Evolutionary conservation across 768 basidiomycete species (phyloP).

Genomic region (Boletus reticuloceps): DNA sequence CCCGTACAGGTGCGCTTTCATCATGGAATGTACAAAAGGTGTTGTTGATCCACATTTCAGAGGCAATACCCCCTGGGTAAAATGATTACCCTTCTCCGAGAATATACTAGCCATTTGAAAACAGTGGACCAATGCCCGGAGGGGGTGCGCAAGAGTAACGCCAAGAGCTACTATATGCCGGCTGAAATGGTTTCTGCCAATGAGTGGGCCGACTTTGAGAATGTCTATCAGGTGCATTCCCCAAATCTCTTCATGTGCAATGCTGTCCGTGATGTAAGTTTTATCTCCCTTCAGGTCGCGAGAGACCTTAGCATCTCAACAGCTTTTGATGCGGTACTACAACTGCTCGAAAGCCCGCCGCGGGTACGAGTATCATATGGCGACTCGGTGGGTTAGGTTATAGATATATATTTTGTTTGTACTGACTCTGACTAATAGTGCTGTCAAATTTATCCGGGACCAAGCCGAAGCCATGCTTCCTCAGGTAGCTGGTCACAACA

Average conservation of each 20-base stretch:
- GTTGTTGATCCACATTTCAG: slow-evolving; percentile 15
- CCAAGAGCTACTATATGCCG: slow-evolving; percentile 60
- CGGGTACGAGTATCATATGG: slow-evolving; percentile 87
- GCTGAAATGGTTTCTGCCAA: slow-evolving; percentile 62
- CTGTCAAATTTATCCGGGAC: slow-evolving; percentile 85
- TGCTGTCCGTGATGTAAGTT: slow-evolving; percentile 72
- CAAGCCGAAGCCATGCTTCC: slow-evolving; percentile 53
- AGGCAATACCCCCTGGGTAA: slow-evolving; percentile 31
- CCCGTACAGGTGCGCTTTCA: slow-evolving; percentile 14
- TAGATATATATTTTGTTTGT: slow-evolving; percentile 1
- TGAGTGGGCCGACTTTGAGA: slow-evolving; percentile 82
- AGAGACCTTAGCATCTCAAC: slow-evolving; percentile 13
- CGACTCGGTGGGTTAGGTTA: slow-evolving; percentile 59
- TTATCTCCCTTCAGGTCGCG: neutral
- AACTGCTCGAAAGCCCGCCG: slow-evolving; percentile 73
- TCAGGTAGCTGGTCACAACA: slow-evolving; percentile 12
- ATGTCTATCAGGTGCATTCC: slow-evolving; percentile 88
- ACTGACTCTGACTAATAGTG: slow-evolving; percentile 39
- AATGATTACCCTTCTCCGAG: slow-evolving; percentile 59
- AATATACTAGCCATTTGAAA: slow-evolving; percentile 56
- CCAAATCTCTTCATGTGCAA: slow-evolving; percentile 79
- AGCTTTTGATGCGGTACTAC: slow-evolving; percentile 89
- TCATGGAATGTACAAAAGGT: neutral
- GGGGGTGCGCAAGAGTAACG: slow-evolving; percentile 30
- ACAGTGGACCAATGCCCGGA: slow-evolving; percentile 40